These are phyloP conservation scores for Yarrowia alimentaria DNA, from an alignment of 805 yeast species.

Conservation along the genomic window DNA sequence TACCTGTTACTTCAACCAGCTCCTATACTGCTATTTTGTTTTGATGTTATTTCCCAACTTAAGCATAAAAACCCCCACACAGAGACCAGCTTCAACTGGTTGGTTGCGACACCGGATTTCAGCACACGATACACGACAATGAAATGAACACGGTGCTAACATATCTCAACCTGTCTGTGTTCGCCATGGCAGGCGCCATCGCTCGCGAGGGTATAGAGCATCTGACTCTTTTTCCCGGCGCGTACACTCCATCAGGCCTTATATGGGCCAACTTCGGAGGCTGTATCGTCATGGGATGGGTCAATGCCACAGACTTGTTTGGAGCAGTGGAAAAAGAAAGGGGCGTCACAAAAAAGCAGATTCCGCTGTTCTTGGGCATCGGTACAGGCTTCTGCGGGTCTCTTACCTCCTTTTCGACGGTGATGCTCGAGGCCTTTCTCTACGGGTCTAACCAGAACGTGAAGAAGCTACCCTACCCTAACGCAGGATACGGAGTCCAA, in stretches of 20 bases:
- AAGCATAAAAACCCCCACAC: background rate
- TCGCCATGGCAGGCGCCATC: slow-evolving; percentile 23
- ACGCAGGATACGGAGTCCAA: slow-evolving; percentile 16
- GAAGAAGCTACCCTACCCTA: background rate
- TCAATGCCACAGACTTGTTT: background rate
- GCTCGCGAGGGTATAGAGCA: slow-evolving; percentile 11
- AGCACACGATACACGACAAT: background rate
- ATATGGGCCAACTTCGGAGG: slow-evolving; percentile 79
- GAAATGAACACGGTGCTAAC: slow-evolving; percentile 19
- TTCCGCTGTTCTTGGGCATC: slow-evolving; percentile 56
- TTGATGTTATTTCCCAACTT: slow-evolving; percentile 8
- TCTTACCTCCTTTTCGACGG: slow-evolving; percentile 71
- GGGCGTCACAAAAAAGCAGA: slow-evolving; percentile 41
- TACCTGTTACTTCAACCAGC: background rate
- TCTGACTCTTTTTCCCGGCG: slow-evolving; percentile 54
- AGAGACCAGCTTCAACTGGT: too few species aligned
- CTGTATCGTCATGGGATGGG: slow-evolving; percentile 64
- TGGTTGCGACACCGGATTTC: too few species aligned
- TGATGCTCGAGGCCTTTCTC: slow-evolving; percentile 54
- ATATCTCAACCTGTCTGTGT: slow-evolving; percentile 13
- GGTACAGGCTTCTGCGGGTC: slow-evolving; percentile 86
- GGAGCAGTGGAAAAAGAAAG: background rate
- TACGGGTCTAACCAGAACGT: slow-evolving; percentile 14
- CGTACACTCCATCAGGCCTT: slow-evolving; percentile 54
- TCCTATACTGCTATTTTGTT: too few species aligned